Evolutionary conservation across 768 basidiomycete genomes (phyloP).

Genomic region (Lactarius tabidus): DNA sequence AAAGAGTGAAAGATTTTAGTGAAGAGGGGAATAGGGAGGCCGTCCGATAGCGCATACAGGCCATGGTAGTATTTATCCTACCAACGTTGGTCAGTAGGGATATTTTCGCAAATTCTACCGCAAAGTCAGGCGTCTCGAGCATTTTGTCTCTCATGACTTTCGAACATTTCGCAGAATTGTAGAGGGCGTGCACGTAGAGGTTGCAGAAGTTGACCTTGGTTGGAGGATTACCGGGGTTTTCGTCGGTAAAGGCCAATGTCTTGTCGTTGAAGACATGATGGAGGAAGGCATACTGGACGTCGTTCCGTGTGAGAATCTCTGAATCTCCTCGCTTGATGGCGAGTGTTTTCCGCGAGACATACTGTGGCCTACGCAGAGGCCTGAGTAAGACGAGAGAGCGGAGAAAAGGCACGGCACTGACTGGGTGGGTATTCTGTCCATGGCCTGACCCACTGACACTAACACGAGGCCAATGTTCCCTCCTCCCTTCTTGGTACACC

Average conservation of each 20-base stretch:
- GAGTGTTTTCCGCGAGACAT: conserved; percentile 50
- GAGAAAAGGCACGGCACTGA: conserved; percentile 17
- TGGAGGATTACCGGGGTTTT: conserved; percentile 42
- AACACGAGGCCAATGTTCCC: conserved; percentile 18
- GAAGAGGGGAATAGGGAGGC: conserved; percentile 10
- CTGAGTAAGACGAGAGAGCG: conserved; percentile 47
- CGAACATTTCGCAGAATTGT: conserved; percentile 78
- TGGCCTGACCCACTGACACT: conserved; percentile 1
- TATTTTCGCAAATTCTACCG: conserved; percentile 76
- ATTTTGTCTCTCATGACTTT: conserved; percentile 88
- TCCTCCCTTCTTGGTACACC: conserved; percentile 8
- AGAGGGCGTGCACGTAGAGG: conserved; percentile 78
- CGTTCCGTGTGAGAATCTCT: conserved; percentile 76
- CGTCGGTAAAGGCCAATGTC: conserved; percentile 66
- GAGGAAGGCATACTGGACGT: conserved; percentile 85
- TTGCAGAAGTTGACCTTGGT: conserved; percentile 70
- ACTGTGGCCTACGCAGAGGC: conserved; percentile 44
- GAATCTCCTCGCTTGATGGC: conserved; percentile 82
- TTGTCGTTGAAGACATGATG: conserved; percentile 71
- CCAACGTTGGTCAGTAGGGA: conserved; percentile 86
- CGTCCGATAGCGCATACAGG: conserved; percentile 47
- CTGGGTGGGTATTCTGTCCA: conserved; percentile 23
- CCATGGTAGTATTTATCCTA: conserved; percentile 89
- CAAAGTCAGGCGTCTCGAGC: conserved; percentile 74
- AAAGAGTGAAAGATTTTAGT: conserved; percentile 18